These are phyloP conservation scores for Hyphopichia pseudoburtonii DNA, from an alignment of 1,139 yeast species.

Conservation along the genomic window DNA sequence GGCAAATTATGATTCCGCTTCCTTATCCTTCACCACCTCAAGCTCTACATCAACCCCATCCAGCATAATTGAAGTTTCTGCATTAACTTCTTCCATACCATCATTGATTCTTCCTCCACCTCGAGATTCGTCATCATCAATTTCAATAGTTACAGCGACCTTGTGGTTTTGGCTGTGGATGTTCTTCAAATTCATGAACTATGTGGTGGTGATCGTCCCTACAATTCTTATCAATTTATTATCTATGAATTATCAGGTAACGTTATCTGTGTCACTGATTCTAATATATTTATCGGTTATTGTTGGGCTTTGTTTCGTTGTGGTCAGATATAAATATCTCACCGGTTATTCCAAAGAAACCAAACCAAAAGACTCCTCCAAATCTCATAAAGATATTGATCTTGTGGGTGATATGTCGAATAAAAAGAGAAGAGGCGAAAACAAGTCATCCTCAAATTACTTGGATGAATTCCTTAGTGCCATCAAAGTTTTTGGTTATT, in stretches of 20 bases:
- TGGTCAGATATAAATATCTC: slow-evolving; percentile 40
- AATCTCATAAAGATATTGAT: slow-evolving; percentile 14
- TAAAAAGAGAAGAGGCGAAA: slow-evolving; percentile 25
- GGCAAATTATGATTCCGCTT: too few relatives aligned
- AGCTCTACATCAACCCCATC: not conserved
- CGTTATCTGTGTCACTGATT: slow-evolving; percentile 36
- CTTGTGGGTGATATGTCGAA: slow-evolving; percentile 29
- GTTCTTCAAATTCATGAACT: slow-evolving; percentile 17
- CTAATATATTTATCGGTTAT: slow-evolving; percentile 19
- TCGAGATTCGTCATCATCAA: slow-evolving; percentile 8
- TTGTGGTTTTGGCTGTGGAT: slow-evolving; percentile 20
- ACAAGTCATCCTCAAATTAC: slow-evolving; percentile 42
- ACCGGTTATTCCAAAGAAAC: slow-evolving; percentile 37
- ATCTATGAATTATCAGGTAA: slow-evolving; percentile 31
- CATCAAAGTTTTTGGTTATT: slow-evolving; percentile 88
- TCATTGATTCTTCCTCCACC: slow-evolving; percentile 4
- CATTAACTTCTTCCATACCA: not conserved
- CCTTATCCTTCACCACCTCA: too few relatives aligned
- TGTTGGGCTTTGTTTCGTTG: slow-evolving; percentile 23
- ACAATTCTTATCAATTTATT: slow-evolving; percentile 21
- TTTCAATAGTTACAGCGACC: slow-evolving; percentile 12
- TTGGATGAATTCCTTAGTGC: slow-evolving; percentile 89
- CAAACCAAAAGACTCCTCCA: slow-evolving; percentile 9
- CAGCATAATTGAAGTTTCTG: not conserved
- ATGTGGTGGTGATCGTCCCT: slow-evolving; percentile 22